phyloP scores from a whole-genome alignment of 805 yeast species.

The Saturnispora besseyi region DNA sequence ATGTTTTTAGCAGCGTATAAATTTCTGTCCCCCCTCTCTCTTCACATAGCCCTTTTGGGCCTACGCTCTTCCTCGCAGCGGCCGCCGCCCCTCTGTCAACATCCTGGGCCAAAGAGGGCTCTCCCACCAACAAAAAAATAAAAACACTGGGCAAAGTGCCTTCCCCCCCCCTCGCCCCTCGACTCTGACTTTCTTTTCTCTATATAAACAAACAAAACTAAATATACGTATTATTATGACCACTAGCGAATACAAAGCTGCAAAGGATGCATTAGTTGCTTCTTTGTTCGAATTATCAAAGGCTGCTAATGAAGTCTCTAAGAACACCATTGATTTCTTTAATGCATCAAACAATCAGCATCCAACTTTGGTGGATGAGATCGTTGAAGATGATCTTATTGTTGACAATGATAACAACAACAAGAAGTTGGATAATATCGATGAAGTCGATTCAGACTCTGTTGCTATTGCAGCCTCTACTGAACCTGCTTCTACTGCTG shows the following conservation, averaged over 20 bases:
- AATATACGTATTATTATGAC: neutral
- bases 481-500: neutral
- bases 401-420: neutral
- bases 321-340: conserved; percentile 71
- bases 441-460: neutral
- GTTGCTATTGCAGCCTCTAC: conserved; percentile 7
- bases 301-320: conserved; percentile 80
- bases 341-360: conserved; percentile 31
- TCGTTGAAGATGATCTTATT: conserved; percentile 8
- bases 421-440: neutral
- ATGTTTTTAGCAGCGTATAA: no score
- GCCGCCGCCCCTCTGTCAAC: no score
- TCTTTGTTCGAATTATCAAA: conserved; percentile 74
- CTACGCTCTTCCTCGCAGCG: no score
- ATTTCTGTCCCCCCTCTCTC: no score
- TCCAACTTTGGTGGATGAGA: neutral
- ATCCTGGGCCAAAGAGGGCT: no score
- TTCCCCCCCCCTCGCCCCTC: neutral
- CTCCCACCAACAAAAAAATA: no score
- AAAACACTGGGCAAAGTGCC: no score
- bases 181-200: neutral
- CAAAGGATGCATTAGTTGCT: conserved; percentile 46
- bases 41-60: no score
- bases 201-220: neutral
- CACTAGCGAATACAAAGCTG: conserved; percentile 21